Percentiles rank a stretch among this genome's conserved stretches.
These are phyloP conservation scores for Rhodomyrtus psidioides DNA, from an alignment of 441 rosid genomes.

Conservation along the genomic window DNA sequence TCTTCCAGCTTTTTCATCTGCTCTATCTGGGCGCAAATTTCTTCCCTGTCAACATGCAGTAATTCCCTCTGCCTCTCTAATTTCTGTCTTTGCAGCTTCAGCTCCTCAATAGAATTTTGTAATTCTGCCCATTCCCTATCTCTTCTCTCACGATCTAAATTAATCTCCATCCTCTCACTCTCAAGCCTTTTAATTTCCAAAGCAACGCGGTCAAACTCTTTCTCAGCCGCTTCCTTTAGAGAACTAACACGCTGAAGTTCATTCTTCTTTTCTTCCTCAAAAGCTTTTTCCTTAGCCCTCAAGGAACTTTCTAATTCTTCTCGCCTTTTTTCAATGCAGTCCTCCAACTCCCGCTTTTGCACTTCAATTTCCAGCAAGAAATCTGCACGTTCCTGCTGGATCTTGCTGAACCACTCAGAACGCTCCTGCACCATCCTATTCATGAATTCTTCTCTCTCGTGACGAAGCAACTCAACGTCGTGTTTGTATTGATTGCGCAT, in stretches of 20 bases:
- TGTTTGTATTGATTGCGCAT: slow-evolving; percentile 52
- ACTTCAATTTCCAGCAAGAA: slow-evolving; percentile 74
- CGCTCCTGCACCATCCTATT: slow-evolving; percentile 66
- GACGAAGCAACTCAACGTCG: slow-evolving; percentile 51
- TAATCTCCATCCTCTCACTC: slow-evolving; percentile 65
- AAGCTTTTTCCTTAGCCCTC: slow-evolving; percentile 64
- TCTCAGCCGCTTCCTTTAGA: slow-evolving; percentile 54
- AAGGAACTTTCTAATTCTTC: slow-evolving; percentile 64
- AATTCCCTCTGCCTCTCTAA: slow-evolving; percentile 75
- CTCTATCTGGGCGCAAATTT: slow-evolving; percentile 56
- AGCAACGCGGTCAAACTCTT: slow-evolving; percentile 60
- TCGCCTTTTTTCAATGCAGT: slow-evolving; percentile 57
- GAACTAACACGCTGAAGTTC: slow-evolving; percentile 50
- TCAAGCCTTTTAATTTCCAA: slow-evolving; percentile 74
- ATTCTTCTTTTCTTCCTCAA: slow-evolving; percentile 73
- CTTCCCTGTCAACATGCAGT: slow-evolving; percentile 69
- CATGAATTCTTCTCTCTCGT: slow-evolving; percentile 80
- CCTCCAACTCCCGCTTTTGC: slow-evolving; percentile 74
- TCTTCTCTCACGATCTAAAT: slow-evolving; percentile 70
- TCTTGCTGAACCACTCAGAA: slow-evolving; percentile 76
- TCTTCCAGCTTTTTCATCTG: slow-evolving; percentile 70
- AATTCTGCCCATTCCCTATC: slow-evolving; percentile 76
- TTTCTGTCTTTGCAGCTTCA: slow-evolving; percentile 68
- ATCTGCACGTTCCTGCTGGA: slow-evolving; percentile 78
- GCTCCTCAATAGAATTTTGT: slow-evolving; percentile 68